phyloP scores from a whole-genome alignment of 2,329 filamentous ascomycete species.

The Allantophomopsis cytisporea region DNA sequence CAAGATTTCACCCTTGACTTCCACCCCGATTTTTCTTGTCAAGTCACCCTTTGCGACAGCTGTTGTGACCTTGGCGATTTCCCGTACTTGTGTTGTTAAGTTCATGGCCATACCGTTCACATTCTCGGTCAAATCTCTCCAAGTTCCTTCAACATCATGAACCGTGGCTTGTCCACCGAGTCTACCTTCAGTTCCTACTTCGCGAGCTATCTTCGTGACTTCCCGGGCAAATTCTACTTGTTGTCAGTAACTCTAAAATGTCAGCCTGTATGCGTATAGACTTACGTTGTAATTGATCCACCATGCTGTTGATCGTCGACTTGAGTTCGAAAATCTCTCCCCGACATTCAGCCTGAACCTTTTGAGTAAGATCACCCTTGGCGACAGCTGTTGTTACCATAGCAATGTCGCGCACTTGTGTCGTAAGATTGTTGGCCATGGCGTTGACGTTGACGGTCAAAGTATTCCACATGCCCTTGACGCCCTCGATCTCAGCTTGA shows the following conservation, averaged over 20 bases:
- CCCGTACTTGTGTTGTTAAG: constrained; percentile 90
- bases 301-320: constrained; percentile 98
- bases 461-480: constrained; percentile 83
- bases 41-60: constrained; percentile 90
- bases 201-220: constrained; percentile 89
- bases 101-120: constrained; percentile 99
- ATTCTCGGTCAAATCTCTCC: constrained; percentile 88
- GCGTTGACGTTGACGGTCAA: constrained; percentile 77
- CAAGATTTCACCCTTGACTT: constrained; percentile 86
- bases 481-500: constrained; percentile 71
- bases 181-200: constrained; percentile 91
- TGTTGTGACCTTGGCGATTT: constrained; percentile 93
- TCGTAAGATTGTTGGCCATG: constrained; percentile 79
- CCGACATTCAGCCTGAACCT: constrained; percentile 84
- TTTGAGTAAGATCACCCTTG: constrained; percentile 87
- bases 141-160: constrained; percentile 92
- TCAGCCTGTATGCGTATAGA: too few species aligned
- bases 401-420: constrained; percentile 90
- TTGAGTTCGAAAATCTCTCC: constrained; percentile 92
- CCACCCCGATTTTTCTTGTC: constrained; percentile 90
- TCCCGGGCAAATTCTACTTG: constrained; percentile 68
- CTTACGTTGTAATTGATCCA: constrained; percentile 72
- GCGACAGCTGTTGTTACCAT: constrained; percentile 61
- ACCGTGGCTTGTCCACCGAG: constrained; percentile 91
- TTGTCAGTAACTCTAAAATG: too few species aligned